A percentile compares a stretch with the other conserved stretches of the same genome.
phyloP scores from a whole-genome alignment of 2,329 filamentous ascomycete genomes.

The Parasarocladium wereldwijsianum region DNA sequence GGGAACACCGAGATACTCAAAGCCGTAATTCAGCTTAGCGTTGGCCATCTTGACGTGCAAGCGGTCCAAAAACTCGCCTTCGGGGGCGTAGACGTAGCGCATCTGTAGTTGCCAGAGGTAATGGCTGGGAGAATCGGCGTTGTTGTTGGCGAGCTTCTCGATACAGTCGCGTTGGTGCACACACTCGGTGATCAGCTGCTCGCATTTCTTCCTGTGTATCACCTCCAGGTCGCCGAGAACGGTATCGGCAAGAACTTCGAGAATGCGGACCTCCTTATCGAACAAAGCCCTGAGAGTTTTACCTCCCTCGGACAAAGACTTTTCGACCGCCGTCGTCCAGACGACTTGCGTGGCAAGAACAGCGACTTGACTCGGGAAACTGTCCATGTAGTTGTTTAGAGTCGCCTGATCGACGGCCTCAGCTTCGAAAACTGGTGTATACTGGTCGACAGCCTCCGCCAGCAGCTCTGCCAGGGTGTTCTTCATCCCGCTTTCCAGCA shows the following conservation, averaged over 20 bases:
- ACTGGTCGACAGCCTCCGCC: slow-evolving; percentile 71
- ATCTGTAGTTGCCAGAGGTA: slow-evolving; percentile 93
- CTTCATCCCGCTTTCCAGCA: slow-evolving; percentile 89
- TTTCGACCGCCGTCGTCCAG: slow-evolving; percentile 82
- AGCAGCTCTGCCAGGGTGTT: slow-evolving; percentile 81
- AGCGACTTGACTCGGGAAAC: slow-evolving; percentile 86
- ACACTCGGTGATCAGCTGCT: slow-evolving; percentile 96
- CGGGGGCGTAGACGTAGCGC: slow-evolving; percentile 79
- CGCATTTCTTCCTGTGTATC: slow-evolving; percentile 87
- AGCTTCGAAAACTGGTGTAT: slow-evolving; percentile 61
- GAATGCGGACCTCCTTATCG: slow-evolving; percentile 69
- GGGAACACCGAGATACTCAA: slow-evolving; percentile 92
- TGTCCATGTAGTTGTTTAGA: slow-evolving; percentile 66
- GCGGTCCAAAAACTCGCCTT: slow-evolving; percentile 69
- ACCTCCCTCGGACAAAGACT: slow-evolving; percentile 58
- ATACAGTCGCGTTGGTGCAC: slow-evolving; percentile 94
- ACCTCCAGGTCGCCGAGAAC: slow-evolving; percentile 81
- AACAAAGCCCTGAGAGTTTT: slow-evolving; percentile 55
- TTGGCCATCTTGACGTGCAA: slow-evolving; percentile 95
- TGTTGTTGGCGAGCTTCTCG: slow-evolving; percentile 64
- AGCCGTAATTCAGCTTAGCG: slow-evolving; percentile 86
- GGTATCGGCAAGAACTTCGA: slow-evolving; percentile 73
- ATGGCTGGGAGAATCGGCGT: slow-evolving; percentile 62
- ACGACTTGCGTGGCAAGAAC: slow-evolving; percentile 87
- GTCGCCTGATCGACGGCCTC: slow-evolving; percentile 53